phyloP scores from a whole-genome alignment of 2,329 filamentous ascomycete species.

The Fusarium continuum region DNA sequence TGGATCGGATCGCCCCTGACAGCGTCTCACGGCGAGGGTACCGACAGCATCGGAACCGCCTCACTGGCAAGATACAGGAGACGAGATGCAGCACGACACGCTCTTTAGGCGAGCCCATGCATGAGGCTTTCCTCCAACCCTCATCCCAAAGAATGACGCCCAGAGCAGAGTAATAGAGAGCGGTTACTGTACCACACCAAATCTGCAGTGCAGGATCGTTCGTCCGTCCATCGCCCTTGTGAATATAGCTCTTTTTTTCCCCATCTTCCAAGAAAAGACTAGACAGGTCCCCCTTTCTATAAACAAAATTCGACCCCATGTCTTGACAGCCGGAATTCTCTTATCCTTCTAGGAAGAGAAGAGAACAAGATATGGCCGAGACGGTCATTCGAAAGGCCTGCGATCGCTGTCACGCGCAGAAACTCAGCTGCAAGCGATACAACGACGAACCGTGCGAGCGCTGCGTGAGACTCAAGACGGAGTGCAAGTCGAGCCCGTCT shows the following conservation, averaged over 20 bases:
- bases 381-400: slow-evolving; percentile 55
- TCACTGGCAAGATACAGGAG: slow-evolving; percentile 35
- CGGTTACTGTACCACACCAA: slow-evolving; percentile 27
- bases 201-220: slow-evolving; percentile 5
- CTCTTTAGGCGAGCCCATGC: slow-evolving; percentile 39
- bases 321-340: slow-evolving; percentile 34
- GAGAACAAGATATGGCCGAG: slow-evolving; percentile 52
- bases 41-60: slow-evolving; percentile 39
- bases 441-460: slow-evolving; percentile 54
- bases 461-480: slow-evolving; percentile 52
- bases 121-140: slow-evolving; percentile 9
- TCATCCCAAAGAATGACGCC: neutral
- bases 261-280: neutral
- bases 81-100: slow-evolving; percentile 30
- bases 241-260: slow-evolving; percentile 6
- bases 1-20: slow-evolving; percentile 27
- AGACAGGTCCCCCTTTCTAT: slow-evolving; percentile 14
- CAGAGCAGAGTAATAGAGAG: neutral
- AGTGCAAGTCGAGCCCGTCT: slow-evolving; percentile 57
- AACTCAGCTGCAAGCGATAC: slow-evolving; percentile 56
- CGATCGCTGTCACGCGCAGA: slow-evolving; percentile 58
- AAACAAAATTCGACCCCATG: slow-evolving; percentile 39
- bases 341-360: slow-evolving; percentile 34
- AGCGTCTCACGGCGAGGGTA: slow-evolving; percentile 36
- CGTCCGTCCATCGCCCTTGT: neutral